These are phyloP conservation scores for Aristolochia fimbriata DNA, from an alignment of 164 flowering plant genomes.

Conservation along the genomic window DNA sequence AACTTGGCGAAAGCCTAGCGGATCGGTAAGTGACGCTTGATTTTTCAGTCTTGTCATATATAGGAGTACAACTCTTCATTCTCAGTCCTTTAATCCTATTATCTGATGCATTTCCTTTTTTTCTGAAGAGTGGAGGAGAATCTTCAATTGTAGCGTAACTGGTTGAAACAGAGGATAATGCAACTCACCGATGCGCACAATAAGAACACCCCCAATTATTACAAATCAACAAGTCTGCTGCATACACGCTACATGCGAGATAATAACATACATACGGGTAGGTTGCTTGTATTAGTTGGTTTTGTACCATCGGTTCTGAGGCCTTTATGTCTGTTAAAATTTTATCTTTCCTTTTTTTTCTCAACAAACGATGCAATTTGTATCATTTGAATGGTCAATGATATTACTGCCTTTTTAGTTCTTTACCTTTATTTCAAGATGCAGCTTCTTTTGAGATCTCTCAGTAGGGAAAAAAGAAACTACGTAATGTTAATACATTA, in stretches of 20 bases:
- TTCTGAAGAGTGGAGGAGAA: slow-evolving; percentile 65
- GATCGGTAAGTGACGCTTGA: slow-evolving; percentile 29
- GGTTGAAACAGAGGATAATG: slow-evolving; percentile 79
- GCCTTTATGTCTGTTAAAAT: too few relatives aligned
- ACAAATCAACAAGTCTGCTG: slow-evolving; percentile 78
- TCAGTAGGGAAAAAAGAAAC: too few relatives aligned
- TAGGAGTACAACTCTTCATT: background rate
- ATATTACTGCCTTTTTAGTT: background rate
- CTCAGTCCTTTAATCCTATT: background rate
- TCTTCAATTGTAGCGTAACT: slow-evolving; percentile 82
- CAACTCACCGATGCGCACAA: slow-evolving; percentile 56
- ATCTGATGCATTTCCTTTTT: background rate
- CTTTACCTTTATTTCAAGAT: background rate
- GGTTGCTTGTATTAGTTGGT: background rate
- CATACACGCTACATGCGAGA: slow-evolving; percentile 67
- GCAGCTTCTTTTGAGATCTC: background rate
- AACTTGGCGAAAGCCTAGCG: slow-evolving; percentile 90
- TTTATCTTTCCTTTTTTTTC: too few relatives aligned
- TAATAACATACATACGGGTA: slow-evolving; percentile 73
- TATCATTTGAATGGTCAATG: too few relatives aligned
- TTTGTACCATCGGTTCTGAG: too few relatives aligned
- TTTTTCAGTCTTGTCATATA: background rate
- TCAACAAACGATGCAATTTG: too few relatives aligned
- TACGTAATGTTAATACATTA: too few relatives aligned
- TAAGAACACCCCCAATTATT: slow-evolving; percentile 68